Evolutionary conservation across 106 monocot species (phyloP).

Genomic region (Chionographis japonica): DNA sequence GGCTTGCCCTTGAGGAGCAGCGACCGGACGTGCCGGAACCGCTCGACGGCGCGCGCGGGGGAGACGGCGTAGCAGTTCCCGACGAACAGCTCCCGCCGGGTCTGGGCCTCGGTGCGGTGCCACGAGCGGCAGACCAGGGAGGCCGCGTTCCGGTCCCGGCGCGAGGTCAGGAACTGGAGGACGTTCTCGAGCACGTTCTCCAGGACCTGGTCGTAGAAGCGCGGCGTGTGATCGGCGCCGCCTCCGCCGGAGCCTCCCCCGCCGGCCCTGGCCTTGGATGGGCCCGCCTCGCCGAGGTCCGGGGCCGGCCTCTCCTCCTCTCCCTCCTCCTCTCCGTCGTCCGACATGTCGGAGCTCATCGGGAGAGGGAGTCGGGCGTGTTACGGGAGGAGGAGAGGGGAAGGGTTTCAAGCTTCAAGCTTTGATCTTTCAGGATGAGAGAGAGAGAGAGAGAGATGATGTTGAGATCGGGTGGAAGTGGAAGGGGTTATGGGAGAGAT

Average conservation of each 20-base stretch:
- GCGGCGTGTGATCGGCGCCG: conserved; percentile 1
- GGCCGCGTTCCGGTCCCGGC: conserved; percentile 24
- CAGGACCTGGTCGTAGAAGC: conserved; percentile 24
- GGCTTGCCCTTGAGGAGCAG: conserved; percentile 45
- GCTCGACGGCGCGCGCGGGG: conserved; percentile 9
- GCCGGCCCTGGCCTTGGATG: background rate
- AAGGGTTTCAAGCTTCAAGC: background rate
- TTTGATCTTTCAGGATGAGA: too few relatives aligned
- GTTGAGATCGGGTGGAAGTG: background rate
- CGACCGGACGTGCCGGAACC: conserved; percentile 17
- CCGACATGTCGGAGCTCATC: background rate
- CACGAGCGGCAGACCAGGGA: conserved; percentile 32
- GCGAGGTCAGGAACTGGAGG: conserved; percentile 32
- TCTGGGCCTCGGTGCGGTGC: conserved; percentile 27
- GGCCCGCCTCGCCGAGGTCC: background rate
- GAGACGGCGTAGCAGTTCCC: conserved; percentile 51
- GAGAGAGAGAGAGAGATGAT: background rate
- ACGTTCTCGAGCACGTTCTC: conserved; percentile 35
- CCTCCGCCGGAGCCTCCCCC: background rate
- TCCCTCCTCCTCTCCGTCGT: background rate
- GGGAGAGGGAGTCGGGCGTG: too few relatives aligned
- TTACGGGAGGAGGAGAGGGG: too few relatives aligned
- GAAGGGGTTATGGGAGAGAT: too few relatives aligned
- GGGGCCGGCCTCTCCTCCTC: background rate
- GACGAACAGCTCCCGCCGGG: conserved; percentile 38